phyloP scores from a whole-genome alignment of 1,139 yeast species.

The Kodamaea ohmeri region DNA sequence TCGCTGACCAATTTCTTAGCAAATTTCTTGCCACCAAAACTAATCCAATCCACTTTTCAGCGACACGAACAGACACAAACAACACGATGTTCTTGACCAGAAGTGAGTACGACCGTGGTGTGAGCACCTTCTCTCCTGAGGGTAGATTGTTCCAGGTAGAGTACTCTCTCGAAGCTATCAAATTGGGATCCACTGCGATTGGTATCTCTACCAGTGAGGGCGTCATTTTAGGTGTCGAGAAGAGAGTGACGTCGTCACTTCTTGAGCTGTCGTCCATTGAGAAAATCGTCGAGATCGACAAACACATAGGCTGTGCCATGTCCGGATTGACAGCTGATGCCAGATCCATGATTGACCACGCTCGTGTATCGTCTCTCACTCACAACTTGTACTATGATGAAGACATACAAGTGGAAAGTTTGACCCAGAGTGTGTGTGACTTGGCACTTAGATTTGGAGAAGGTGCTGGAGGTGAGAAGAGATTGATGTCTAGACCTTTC shows the following conservation, averaged over 20 bases:
- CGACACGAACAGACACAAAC: not conserved
- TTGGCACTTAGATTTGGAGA: slow-evolving; percentile 96
- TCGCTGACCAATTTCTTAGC: slow-evolving; percentile 2
- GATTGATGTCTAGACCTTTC: slow-evolving; percentile 97
- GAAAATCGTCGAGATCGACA: slow-evolving; percentile 91
- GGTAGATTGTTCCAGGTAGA: slow-evolving; percentile 98
- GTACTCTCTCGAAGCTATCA: slow-evolving; percentile 95
- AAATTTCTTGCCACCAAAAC: slow-evolving; percentile 5
- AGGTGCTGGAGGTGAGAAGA: slow-evolving; percentile 96
- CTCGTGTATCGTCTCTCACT: slow-evolving; percentile 86
- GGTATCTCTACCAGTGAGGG: slow-evolving; percentile 98
- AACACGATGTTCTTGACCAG: slow-evolving; percentile 84
- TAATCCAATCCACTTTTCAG: slow-evolving; percentile 2
- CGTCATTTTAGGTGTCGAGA: slow-evolving; percentile 93
- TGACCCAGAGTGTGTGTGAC: slow-evolving; percentile 96
- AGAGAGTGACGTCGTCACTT: slow-evolving; percentile 89
- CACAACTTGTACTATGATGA: slow-evolving; percentile 92
- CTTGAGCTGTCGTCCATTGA: slow-evolving; percentile 93
- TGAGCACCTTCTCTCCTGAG: slow-evolving; percentile 96
- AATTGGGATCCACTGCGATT: slow-evolving; percentile 94
- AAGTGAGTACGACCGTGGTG: slow-evolving; percentile 99
- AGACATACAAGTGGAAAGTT: slow-evolving; percentile 85
- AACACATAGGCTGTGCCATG: slow-evolving; percentile 98
- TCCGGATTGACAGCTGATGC: slow-evolving; percentile 99
- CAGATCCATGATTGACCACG: slow-evolving; percentile 97